A percentile compares a stretch with the other conserved stretches of the same genome.
Conservation (phyloP, 2,329 filamentous ascomycete species). For the Paracamarosporium sp. region DNA sequence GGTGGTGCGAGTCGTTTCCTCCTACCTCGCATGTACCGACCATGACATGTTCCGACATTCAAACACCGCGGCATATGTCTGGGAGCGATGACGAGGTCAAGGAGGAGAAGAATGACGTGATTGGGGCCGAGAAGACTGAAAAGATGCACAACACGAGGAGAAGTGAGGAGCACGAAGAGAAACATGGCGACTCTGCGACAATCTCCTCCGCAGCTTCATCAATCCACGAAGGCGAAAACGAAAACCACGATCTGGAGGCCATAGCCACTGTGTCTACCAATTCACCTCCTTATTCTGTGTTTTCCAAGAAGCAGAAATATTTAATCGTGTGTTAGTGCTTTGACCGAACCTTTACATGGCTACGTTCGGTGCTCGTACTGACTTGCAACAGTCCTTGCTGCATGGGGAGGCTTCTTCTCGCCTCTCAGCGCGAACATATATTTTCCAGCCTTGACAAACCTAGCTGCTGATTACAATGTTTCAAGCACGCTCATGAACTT, state of each 20-base stretch:
- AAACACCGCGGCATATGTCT: neutral
- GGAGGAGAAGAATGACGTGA: neutral
- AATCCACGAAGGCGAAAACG: constrained; percentile 7
- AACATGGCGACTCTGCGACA: neutral
- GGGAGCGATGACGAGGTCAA: neutral
- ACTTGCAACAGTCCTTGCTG: constrained; percentile 39
- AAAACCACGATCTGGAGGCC: constrained; percentile 20
- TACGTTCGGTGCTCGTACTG: neutral
- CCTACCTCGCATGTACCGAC: neutral
- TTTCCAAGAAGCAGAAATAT: constrained; percentile 22
- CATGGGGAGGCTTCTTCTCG: constrained; percentile 58
- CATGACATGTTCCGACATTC: constrained; percentile 3
- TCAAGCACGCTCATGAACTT: constrained; percentile 54
- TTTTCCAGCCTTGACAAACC: constrained; percentile 34
- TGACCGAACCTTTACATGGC: neutral
- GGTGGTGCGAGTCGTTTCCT: neutral
- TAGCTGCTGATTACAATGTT: constrained; percentile 45
- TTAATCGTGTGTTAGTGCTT: constrained; percentile 45
- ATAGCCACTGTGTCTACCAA: constrained; percentile 13
- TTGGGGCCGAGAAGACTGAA: neutral
- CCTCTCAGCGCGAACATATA: constrained; percentile 48
- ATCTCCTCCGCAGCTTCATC: constrained; percentile 9
- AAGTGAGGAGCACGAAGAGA: neutral
- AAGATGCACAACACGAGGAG: neutral
- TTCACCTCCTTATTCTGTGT: constrained; percentile 26